phyloP scores from a whole-genome alignment of 2,329 filamentous ascomycete species.

The Chaetomiaceae sp. region DNA sequence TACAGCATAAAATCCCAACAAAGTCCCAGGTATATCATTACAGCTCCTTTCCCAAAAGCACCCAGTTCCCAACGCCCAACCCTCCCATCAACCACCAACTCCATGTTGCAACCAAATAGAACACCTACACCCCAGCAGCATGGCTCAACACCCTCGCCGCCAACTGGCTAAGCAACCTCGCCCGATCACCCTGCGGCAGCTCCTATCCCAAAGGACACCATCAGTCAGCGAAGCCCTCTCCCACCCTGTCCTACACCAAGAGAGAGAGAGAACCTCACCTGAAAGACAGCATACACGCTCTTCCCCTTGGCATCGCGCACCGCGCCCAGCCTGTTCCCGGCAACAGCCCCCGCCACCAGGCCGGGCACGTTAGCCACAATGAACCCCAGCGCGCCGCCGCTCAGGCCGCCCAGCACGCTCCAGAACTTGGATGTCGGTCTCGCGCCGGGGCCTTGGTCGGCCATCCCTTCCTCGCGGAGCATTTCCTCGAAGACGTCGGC shows the following conservation, averaged over 20 bases:
- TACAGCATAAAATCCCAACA: too few species aligned
- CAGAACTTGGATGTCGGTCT: slow-evolving; percentile 72
- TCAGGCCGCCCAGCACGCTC: slow-evolving; percentile 77
- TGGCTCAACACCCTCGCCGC: slow-evolving; percentile 84
- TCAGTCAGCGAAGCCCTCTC: slow-evolving; percentile 2
- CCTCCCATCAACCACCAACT: neutral
- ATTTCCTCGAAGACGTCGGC: slow-evolving; percentile 85
- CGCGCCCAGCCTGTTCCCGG: slow-evolving; percentile 86
- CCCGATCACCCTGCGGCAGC: slow-evolving; percentile 76
- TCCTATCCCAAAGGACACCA: slow-evolving; percentile 54
- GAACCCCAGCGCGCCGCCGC: slow-evolving; percentile 87
- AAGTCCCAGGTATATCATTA: too few species aligned
- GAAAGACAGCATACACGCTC: slow-evolving; percentile 89
- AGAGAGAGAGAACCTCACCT: slow-evolving; percentile 37
- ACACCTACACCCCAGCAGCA: slow-evolving; percentile 54
- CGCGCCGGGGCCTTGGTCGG: slow-evolving; percentile 59
- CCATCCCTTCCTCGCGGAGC: slow-evolving; percentile 81
- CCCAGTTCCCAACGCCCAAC: slow-evolving; percentile 1
- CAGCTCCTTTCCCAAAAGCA: neutral
- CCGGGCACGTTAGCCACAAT: slow-evolving; percentile 92
- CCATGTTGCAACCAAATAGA: neutral
- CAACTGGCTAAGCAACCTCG: slow-evolving; percentile 75
- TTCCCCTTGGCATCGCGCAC: slow-evolving; percentile 88
- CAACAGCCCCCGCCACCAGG: slow-evolving; percentile 82
- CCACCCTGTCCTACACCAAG: neutral